Evolutionary conservation across 176 grass and related monocot genomes (phyloP).

Genomic region (Ananas comosus): DNA sequence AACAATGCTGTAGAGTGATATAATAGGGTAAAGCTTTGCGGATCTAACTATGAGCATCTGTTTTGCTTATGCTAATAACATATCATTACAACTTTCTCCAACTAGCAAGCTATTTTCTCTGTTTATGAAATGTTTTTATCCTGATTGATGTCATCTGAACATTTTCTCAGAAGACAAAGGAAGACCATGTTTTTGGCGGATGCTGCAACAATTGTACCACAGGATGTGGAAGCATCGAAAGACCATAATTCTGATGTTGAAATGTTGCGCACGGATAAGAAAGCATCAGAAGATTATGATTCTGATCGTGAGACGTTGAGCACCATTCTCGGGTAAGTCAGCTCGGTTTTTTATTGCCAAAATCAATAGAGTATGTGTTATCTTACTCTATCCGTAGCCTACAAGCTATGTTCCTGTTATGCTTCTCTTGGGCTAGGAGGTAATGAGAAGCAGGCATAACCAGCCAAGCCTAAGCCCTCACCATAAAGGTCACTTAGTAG

Average conservation of each 20-base stretch:
- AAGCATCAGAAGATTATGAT: slow-evolving; percentile 23
- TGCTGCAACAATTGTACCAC: slow-evolving; percentile 11
- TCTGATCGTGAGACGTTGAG: slow-evolving; percentile 49
- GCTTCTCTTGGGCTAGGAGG: neutral
- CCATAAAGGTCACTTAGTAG: too few species aligned
- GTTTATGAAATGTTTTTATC: slow-evolving; percentile 8
- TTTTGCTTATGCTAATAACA: too few species aligned
- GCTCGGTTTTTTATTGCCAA: slow-evolving; percentile 18
- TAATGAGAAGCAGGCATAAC: too few species aligned
- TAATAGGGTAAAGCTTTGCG: too few species aligned
- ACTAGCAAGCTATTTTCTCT: neutral
- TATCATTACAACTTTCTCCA: neutral
- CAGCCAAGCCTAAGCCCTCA: too few species aligned
- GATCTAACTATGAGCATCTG: too few species aligned
- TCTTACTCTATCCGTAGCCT: slow-evolving; percentile 4
- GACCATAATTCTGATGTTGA: slow-evolving; percentile 41
- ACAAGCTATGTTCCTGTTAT: neutral
- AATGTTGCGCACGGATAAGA: slow-evolving; percentile 39
- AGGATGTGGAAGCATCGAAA: slow-evolving; percentile 31
- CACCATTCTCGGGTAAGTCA: slow-evolving; percentile 57
- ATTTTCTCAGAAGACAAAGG: slow-evolving; percentile 20
- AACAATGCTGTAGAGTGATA: too few species aligned
- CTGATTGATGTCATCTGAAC: slow-evolving; percentile 9
- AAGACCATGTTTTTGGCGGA: slow-evolving; percentile 25
- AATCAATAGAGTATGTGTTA: slow-evolving; percentile 4